Percentiles rank a stretch among this genome's conserved stretches.
phyloP scores from a whole-genome alignment of 2,329 filamentous ascomycete genomes.

The Neopestalotiopsis sp. region DNA sequence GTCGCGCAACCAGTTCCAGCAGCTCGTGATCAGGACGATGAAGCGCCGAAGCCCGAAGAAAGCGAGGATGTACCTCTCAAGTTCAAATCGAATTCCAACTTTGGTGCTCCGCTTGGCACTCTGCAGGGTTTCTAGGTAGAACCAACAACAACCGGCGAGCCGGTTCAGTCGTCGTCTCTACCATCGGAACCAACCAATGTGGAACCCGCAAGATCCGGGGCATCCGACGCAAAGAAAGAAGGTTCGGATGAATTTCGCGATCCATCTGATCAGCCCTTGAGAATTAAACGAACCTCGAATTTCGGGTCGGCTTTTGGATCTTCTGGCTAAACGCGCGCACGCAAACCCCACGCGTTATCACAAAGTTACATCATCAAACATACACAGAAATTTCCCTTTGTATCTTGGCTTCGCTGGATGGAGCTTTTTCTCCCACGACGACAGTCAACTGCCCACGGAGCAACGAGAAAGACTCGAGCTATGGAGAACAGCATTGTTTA shows the following conservation, averaged over 20 bases:
- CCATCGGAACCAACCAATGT: background rate
- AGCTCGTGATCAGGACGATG: background rate
- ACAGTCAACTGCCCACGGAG: background rate
- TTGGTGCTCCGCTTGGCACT: slow-evolving; percentile 19
- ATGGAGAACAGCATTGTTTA: slow-evolving; percentile 9
- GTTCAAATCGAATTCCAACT: slow-evolving; percentile 20
- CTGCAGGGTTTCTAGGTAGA: slow-evolving; percentile 5
- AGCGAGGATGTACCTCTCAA: slow-evolving; percentile 19
- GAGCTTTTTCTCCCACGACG: background rate
- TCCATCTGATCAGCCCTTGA: slow-evolving; percentile 16
- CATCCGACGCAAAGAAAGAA: background rate
- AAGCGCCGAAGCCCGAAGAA: slow-evolving; percentile 8
- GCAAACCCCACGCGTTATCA: background rate
- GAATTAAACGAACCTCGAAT: slow-evolving; percentile 17
- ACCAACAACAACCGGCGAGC: background rate
- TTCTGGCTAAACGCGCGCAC: background rate
- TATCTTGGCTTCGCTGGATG: slow-evolving; percentile 4
- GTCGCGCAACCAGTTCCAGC: background rate
- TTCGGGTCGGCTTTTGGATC: slow-evolving; percentile 19
- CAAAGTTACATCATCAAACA: background rate
- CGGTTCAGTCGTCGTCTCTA: background rate
- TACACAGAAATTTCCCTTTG: slow-evolving; percentile 16
- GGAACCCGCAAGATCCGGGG: background rate
- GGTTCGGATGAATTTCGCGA: background rate
- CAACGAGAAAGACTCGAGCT: slow-evolving; percentile 2